Evolutionary conservation across 2,329 filamentous ascomycete genomes (phyloP).

Genomic region (Calonectria pteridis): DNA sequence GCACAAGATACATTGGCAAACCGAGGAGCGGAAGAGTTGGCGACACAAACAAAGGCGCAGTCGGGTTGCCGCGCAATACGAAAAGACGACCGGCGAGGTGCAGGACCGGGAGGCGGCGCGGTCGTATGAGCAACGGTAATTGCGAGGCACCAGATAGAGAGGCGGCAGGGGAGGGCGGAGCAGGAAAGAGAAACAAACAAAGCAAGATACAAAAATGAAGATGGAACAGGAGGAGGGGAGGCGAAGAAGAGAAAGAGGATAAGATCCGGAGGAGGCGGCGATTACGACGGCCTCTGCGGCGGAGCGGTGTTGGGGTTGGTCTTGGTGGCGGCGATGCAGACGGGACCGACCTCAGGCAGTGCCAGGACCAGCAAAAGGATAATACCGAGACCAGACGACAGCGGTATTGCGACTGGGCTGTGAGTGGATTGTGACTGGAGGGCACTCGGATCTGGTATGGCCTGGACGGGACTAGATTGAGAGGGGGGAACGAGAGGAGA

Average conservation of each 20-base stretch:
- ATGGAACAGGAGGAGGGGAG: neutral
- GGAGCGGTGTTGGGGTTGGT: constrained; percentile 43
- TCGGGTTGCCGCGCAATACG: constrained; percentile 19
- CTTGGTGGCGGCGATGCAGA: constrained; percentile 36
- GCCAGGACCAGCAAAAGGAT: constrained; percentile 12
- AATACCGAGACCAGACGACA: constrained; percentile 8
- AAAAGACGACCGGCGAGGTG: constrained; percentile 14
- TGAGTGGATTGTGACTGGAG: constrained; percentile 14
- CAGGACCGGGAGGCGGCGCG: neutral
- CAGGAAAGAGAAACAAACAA: neutral
- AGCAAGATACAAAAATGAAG: neutral
- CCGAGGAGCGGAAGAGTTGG: constrained; percentile 2
- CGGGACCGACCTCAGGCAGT: constrained; percentile 16
- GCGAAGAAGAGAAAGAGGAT: constrained; percentile 27
- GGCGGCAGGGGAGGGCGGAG: neutral
- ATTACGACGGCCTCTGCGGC: constrained; percentile 47
- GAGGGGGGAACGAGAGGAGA: neutral
- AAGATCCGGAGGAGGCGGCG: constrained; percentile 40
- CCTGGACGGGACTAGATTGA: constrained; percentile 13
- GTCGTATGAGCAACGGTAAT: constrained; percentile 9
- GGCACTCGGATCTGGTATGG: constrained; percentile 11
- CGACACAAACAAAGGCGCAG: constrained; percentile 25
- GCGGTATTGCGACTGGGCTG: constrained; percentile 13
- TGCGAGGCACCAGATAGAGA: constrained; percentile 6
- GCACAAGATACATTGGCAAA: constrained; percentile 37